phyloP scores from a whole-genome alignment of 2,329 filamentous ascomycete species.

The Penicillium sp. region DNA sequence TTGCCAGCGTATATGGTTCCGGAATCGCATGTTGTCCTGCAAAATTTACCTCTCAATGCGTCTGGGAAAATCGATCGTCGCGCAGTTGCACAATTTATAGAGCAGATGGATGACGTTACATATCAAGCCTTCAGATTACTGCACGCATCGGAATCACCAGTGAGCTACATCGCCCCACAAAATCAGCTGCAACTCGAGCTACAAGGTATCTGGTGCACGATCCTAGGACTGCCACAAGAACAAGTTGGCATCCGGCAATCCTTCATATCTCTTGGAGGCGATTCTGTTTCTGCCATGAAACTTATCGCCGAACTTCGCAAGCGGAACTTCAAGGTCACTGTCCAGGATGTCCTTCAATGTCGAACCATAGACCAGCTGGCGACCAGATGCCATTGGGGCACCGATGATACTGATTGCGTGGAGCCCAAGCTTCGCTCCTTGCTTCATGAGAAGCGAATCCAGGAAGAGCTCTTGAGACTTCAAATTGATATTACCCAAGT shows the following conservation, averaged over 20 bases:
- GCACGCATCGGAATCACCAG: not conserved
- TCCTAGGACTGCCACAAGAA: not conserved
- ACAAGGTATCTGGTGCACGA: not conserved
- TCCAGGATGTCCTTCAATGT: not conserved
- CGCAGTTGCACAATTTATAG: not conserved
- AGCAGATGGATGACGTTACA: not conserved
- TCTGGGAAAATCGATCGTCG: slow-evolving; percentile 36
- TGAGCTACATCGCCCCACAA: too few species aligned
- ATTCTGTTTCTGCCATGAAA: slow-evolving; percentile 1
- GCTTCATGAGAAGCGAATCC: not conserved
- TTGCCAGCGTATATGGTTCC: slow-evolving; percentile 30
- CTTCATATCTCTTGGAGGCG: slow-evolving; percentile 2
- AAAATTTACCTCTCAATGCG: slow-evolving; percentile 19
- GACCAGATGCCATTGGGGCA: too few species aligned
- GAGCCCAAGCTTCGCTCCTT: too few species aligned
- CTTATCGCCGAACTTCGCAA: not conserved
- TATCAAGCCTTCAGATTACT: not conserved
- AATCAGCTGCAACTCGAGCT: too few species aligned
- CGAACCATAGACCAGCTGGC: not conserved
- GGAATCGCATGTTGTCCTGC: slow-evolving; percentile 15
- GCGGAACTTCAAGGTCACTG: not conserved
- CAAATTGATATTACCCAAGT: too few species aligned
- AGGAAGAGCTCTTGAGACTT: too few species aligned
- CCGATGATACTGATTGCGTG: too few species aligned
- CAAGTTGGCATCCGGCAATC: not conserved